Base-by-base conservation (phyloP, 768 basidiomycete genomes). In the Infundibulicybe gibba region DNA sequence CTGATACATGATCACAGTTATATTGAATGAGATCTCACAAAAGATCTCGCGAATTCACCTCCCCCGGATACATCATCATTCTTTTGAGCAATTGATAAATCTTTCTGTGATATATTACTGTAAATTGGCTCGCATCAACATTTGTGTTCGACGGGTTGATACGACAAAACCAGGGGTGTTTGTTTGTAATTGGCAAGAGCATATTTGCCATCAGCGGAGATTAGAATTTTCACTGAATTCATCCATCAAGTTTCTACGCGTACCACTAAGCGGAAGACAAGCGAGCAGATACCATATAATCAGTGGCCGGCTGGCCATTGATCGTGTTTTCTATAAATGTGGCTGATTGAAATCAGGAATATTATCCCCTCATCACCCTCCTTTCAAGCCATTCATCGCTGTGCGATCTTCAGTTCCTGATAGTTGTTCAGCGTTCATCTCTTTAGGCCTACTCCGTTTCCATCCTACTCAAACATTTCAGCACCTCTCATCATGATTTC, bases 401-500 rank as follows among this genome's bases (percentile, higher is more conserved):
- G 35, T n/a, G 35, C 35, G 35, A 38, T 19, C 35, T 38, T 10
- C 35, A n/a, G 35, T 38, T 38, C 3, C 14, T 10, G n/a, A 38
- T 6, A 4, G 35, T 25, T 25, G 8, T 25, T 8, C 25, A 38
- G 3, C 35, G 15, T 38, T 19, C 35, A n/a, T 38, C 10, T 4
- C 4, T 10, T 19, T 10, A 38, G n/a, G n/a, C n/a, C n/a, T n/a
- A n/a, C n/a, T n/a, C n/a, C n/a, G n/a, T n/a, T 38, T 38, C 35
- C 17, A 3, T n/a, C 17, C 6, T 38, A 10, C 17, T 3, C 17
- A 19, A 14, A 19, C n/a, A 4, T 10, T 19, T 19, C 35, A 19
- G 10, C 14, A 38, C 10, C 35, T 38, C 35, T 4, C 17, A 38
- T 38, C 35, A 38, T 38, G 35, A 38, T n/a, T 6, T 49, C 56